phyloP scores from a whole-genome alignment of 345 rosid species.

The Corchorus capsularis region DNA sequence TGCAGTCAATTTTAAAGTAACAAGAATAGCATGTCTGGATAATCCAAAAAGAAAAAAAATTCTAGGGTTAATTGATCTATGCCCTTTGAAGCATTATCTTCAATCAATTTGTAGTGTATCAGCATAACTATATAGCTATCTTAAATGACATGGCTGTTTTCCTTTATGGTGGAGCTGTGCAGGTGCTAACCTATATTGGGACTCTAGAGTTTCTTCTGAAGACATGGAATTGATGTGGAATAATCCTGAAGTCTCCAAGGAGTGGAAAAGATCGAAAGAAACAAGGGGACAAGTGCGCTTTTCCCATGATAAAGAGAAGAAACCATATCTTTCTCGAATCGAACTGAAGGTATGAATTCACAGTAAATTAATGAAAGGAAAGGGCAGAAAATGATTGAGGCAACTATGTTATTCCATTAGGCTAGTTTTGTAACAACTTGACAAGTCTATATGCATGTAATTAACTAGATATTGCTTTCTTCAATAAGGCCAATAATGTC shows the following conservation, averaged over 20 bases:
- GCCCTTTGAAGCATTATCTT: not conserved
- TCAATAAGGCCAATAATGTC: not conserved
- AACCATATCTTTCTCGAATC: constrained; percentile 68
- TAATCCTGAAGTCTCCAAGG: constrained; percentile 62
- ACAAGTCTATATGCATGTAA: not conserved
- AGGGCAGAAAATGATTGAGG: not conserved
- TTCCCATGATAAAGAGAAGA: constrained; percentile 60
- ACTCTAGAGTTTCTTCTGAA: constrained; percentile 67
- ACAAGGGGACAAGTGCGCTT: constrained; percentile 74
- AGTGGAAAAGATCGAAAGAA: constrained; percentile 81
- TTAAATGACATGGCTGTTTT: constrained; percentile 22
- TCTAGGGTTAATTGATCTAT: not conserved
- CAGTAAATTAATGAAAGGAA: not conserved
- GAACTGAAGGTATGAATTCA: constrained; percentile 69
- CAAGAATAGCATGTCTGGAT: too few relatives aligned
- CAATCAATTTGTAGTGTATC: constrained; percentile 19
- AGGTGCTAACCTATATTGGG: constrained; percentile 65
- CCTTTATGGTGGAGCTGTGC: constrained; percentile 29
- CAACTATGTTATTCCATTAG: not conserved
- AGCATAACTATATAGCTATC: not conserved
- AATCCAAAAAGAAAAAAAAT: not conserved
- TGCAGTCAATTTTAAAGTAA: too few relatives aligned
- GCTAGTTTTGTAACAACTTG: not conserved
- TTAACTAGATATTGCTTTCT: not conserved
- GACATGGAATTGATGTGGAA: constrained; percentile 91